Conservation (phyloP, 176 grass and related monocot species). For the Phoenix dactylifera region DNA sequence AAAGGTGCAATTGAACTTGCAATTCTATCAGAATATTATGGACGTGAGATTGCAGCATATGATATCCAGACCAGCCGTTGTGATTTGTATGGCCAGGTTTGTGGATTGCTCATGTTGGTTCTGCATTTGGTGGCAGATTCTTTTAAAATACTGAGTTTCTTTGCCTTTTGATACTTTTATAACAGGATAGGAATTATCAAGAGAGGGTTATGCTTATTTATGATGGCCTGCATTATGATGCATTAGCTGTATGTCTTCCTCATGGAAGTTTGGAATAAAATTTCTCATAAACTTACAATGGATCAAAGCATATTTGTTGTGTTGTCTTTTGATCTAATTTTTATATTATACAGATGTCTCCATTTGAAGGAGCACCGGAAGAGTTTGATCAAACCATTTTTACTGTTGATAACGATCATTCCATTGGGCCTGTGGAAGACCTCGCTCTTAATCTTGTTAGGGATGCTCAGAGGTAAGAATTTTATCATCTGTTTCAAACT, state of each 20-base stretch:
- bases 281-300: too few species aligned
- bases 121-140: neutral
- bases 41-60: conserved; percentile 87
- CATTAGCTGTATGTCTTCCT: conserved; percentile 71
- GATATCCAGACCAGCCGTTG: conserved; percentile 86
- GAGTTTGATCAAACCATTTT: conserved; percentile 97
- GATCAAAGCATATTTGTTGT: too few species aligned
- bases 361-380: conserved; percentile 78
- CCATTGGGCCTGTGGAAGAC: conserved; percentile 59
- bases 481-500: neutral
- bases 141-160: neutral
- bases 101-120: neutral
- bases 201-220: conserved; percentile 96
- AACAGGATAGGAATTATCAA: conserved; percentile 63
- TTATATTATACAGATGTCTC: conserved; percentile 50
- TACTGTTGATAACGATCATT: conserved; percentile 42
- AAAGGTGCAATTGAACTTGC: conserved; percentile 88
- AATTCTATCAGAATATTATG: conserved; percentile 82
- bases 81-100: conserved; percentile 93
- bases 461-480: conserved; percentile 58
- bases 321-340: conserved; percentile 1
- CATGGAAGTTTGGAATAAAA: neutral
- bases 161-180: neutral
- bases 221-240: conserved; percentile 93
- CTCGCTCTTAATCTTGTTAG: conserved; percentile 77